These are phyloP conservation scores for Fraxinus sp. DNA, from an alignment of 305 asterid species.

Conservation along the genomic window DNA sequence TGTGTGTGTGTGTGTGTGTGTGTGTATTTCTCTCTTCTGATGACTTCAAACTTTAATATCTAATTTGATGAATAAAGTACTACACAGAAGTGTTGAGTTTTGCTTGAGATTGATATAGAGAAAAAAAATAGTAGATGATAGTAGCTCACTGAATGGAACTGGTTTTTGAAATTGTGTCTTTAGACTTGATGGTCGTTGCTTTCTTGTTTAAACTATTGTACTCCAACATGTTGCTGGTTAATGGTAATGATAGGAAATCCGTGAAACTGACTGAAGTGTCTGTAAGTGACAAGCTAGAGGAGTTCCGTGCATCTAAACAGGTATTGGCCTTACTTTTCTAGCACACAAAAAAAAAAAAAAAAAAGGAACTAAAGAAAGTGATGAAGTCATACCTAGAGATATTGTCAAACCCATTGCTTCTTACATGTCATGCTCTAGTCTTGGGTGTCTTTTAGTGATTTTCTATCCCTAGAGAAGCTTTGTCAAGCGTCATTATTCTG, in stretches of 20 bases:
- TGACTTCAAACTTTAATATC: not conserved
- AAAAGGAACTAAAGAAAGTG: not conserved
- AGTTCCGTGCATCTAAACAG: slow-evolving; percentile 95
- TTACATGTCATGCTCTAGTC: not conserved
- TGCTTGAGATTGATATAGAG: not conserved
- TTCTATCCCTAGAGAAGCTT: not conserved
- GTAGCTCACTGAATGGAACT: not conserved
- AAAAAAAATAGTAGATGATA: not conserved
- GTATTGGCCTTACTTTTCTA: slow-evolving; percentile 38
- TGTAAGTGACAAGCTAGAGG: slow-evolving; percentile 90
- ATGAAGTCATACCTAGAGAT: not conserved
- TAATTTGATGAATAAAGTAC: not conserved
- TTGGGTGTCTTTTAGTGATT: not conserved
- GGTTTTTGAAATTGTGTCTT: not conserved
- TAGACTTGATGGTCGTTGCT: not conserved
- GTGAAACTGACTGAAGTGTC: slow-evolving; percentile 76
- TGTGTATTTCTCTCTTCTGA: not conserved
- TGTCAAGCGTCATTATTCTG: slow-evolving; percentile 10
- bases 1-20: too few relatives aligned
- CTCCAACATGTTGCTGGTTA: slow-evolving; percentile 15
- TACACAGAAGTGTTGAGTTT: not conserved
- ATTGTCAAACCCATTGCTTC: not conserved
- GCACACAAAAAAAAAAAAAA: not conserved
- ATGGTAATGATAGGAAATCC: slow-evolving; percentile 42
- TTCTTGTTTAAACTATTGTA: slow-evolving; percentile 3